A percentile compares a stretch with the other conserved stretches of the same genome.
These are phyloP conservation scores for Colletotrichum sp. DNA, from an alignment of 2,329 filamentous ascomycete genomes.

Conservation along the genomic window DNA sequence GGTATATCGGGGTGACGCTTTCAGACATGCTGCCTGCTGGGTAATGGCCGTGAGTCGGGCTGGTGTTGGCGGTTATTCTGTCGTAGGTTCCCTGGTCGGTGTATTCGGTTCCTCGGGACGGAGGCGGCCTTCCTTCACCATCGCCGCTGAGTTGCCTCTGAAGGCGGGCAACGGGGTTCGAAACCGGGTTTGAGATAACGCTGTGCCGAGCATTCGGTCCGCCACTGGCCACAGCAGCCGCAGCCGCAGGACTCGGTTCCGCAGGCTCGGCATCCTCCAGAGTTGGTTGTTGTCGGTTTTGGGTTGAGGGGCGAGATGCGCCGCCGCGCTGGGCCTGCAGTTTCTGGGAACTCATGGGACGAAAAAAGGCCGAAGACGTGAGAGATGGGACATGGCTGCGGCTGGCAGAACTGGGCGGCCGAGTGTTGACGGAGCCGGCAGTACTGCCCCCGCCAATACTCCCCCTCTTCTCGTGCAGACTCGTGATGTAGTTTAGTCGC, in stretches of 20 bases:
- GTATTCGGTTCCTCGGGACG: slow-evolving; percentile 81
- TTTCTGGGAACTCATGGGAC: slow-evolving; percentile 95
- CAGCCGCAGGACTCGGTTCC: slow-evolving; percentile 39
- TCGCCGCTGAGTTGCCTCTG: slow-evolving; percentile 43
- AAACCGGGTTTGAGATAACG: slow-evolving; percentile 46
- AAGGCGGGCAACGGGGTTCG: slow-evolving; percentile 47
- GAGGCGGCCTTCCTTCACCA: slow-evolving; percentile 62
- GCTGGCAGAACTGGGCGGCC: slow-evolving; percentile 66
- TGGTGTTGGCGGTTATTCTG: slow-evolving; percentile 75
- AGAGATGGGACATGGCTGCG: slow-evolving; percentile 90
- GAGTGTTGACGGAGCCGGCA: slow-evolving; percentile 37
- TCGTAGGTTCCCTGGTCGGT: slow-evolving; percentile 77
- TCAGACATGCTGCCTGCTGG: slow-evolving; percentile 71
- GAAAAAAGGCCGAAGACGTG: slow-evolving; percentile 90
- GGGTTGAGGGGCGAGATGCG: slow-evolving; percentile 49
- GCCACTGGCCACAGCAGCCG: slow-evolving; percentile 40
- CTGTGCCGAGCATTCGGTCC: slow-evolving; percentile 56
- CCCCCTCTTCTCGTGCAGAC: slow-evolving; percentile 48
- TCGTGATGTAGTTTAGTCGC: slow-evolving; percentile 52
- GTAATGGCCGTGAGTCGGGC: slow-evolving; percentile 67
- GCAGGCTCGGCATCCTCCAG: slow-evolving; percentile 28
- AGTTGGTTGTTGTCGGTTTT: slow-evolving; percentile 33
- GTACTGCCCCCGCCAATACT: slow-evolving; percentile 43
- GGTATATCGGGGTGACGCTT: slow-evolving; percentile 78
- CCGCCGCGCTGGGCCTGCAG: slow-evolving; percentile 87